These are phyloP conservation scores for Eucalyptus rudis DNA, from an alignment of 345 rosid species.

Conservation along the genomic window DNA sequence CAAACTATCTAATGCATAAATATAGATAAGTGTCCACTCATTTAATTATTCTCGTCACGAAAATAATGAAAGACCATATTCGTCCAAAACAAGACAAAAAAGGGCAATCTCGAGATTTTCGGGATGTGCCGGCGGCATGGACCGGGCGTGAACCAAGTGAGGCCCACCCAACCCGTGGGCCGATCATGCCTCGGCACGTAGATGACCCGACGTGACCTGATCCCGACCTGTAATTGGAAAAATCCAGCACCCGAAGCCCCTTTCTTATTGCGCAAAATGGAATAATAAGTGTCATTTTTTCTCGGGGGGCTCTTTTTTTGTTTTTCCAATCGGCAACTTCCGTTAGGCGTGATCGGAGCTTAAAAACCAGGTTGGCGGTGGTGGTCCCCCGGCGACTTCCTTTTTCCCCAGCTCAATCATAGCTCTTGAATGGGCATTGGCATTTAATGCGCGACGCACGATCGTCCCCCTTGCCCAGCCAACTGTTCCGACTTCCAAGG, in stretches of 20 bases:
- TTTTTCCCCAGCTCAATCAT: neutral
- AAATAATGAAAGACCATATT: neutral
- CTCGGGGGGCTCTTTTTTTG: neutral
- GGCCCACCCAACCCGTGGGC: fast-evolving
- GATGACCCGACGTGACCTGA: neutral
- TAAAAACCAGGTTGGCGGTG: neutral
- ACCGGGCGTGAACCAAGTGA: neutral
- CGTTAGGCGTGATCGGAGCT: neutral
- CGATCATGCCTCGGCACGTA: neutral
- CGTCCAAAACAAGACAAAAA: neutral
- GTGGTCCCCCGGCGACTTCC: neutral
- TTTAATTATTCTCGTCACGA: neutral
- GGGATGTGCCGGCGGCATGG: neutral
- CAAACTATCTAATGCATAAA: neutral
- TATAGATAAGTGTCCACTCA: neutral
- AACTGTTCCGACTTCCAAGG: neutral
- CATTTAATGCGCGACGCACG: neutral
- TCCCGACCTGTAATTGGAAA: neutral
- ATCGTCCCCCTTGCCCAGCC: neutral
- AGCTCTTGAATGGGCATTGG: neutral
- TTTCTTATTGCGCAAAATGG: neutral
- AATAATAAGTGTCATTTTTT: neutral
- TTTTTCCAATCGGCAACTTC: neutral
- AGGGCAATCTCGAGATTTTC: neutral
- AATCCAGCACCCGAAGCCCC: neutral